Evolutionary conservation across 495 filamentous ascomycete species (phyloP).

Genomic region (Penicillium argentinense): DNA sequence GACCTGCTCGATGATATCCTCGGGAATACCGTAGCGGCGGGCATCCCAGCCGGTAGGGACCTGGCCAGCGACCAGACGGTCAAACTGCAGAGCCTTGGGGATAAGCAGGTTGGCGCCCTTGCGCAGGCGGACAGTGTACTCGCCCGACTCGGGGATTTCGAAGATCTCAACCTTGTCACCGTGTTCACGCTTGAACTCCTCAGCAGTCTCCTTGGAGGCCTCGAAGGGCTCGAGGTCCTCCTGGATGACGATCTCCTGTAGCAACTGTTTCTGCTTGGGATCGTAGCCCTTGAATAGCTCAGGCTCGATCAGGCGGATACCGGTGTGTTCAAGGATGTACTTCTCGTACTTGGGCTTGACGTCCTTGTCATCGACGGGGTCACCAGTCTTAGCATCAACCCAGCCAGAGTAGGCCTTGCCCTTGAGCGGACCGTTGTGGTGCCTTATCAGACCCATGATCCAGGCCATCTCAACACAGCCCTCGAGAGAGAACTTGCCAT

Average conservation of each 20-base stretch:
- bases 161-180: slow-evolving; percentile 97
- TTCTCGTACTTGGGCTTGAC: slow-evolving; percentile 96
- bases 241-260: slow-evolving; percentile 95
- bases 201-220: slow-evolving; percentile 92
- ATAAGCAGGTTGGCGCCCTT: slow-evolving; percentile 93
- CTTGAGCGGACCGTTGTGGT: slow-evolving; percentile 97
- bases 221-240: slow-evolving; percentile 97
- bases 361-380: slow-evolving; percentile 97
- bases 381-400: slow-evolving; percentile 91
- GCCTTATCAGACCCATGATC: slow-evolving; percentile 99
- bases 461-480: slow-evolving; percentile 99
- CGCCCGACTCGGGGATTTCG: slow-evolving; percentile 89
- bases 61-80: slow-evolving; percentile 94
- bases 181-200: slow-evolving; percentile 96
- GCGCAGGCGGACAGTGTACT: slow-evolving; percentile 90
- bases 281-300: slow-evolving; percentile 98
- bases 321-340: slow-evolving; percentile 91
- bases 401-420: slow-evolving; percentile 95
- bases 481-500: slow-evolving; percentile 94
- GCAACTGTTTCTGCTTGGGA: slow-evolving; percentile 95
- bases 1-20: slow-evolving; percentile 96
- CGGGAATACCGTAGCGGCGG: slow-evolving; percentile 89
- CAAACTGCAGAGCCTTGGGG: slow-evolving; percentile 94
- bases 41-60: slow-evolving; percentile 97
- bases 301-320: slow-evolving; percentile 96